Evolutionary conservation across 2,329 filamentous ascomycete genomes (phyloP), one percentile per base, ranked within the genome.

Genomic region (Cladosporium velox): DNA sequence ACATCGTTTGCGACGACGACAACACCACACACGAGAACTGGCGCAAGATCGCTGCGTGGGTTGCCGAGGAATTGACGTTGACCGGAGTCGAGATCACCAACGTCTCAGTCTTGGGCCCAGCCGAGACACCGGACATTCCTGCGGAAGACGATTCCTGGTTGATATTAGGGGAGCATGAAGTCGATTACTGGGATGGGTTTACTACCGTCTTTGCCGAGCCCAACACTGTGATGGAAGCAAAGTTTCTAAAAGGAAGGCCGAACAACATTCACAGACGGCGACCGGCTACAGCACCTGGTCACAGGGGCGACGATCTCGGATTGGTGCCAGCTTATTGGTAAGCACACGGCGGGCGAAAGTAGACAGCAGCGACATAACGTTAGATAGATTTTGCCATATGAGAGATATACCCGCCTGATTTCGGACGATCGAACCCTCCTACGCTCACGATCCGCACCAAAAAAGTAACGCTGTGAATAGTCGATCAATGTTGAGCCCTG

Each of bases 321-420:
- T 41, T 21, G 8, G 47, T 63, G 24, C 60, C 60, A 2, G 60
- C 60, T 21, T 55, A 63, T 32, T 63, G 60, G 60, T 63, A 41
- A 26, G 18, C 12, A 21, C 41, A 47, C 41, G 8, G 5, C n/a
- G 41, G 1, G 41, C 3, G 2, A 2, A n/a, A 47, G 2, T 21
- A 3, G 6, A 2, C 6, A 47, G 8, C 41, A 47, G n/a, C 18
- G 41, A 21, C 11, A 47, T 7, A 47, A 21, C 10, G 41, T 3
- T 34, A 34, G 14, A 55, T 30, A 55, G 15, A 34, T 21, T 34
- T 34, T 55, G 52, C 11, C 26, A 34, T 47, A 12, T 14, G n/a
- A 34, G n/a, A n/a, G 3, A 30, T 55, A 34, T 2, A 55, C 11
- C 5, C 4, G 52, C 28, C 49, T 6, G 8, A 28, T 12, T 2